Percentiles rank a stretch among this genome's conserved stretches.
Evolutionary conservation across 257 asterid species (phyloP).

Genomic region (Cruciata laevipes): DNA sequence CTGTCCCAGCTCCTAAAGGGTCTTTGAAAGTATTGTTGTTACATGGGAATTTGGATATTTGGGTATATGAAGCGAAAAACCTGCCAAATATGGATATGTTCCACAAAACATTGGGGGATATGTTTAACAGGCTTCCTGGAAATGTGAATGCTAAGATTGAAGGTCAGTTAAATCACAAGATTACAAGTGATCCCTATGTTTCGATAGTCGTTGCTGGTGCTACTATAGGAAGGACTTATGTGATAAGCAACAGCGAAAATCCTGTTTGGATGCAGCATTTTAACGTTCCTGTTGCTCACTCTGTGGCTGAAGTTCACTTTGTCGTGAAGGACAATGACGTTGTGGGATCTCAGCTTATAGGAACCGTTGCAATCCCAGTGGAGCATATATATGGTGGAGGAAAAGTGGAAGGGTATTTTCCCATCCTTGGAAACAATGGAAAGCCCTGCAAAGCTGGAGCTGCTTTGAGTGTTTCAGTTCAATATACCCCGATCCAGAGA

Average conservation of each 20-base stretch:
- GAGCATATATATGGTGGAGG: constrained; percentile 74
- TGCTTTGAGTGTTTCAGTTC: constrained; percentile 61
- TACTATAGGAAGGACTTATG: constrained; percentile 77
- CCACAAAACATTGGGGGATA: constrained; percentile 81
- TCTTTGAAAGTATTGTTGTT: constrained; percentile 66
- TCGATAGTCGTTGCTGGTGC: constrained; percentile 58
- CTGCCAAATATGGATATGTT: constrained; percentile 99
- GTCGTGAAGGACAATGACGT: constrained; percentile 86
- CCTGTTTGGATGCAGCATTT: constrained; percentile 94
- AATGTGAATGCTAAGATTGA: constrained; percentile 68
- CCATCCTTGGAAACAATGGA: constrained; percentile 65
- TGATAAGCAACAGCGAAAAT: constrained; percentile 68
- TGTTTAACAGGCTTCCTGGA: constrained; percentile 73
- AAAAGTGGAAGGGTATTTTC: constrained; percentile 60
- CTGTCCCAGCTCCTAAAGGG: constrained; percentile 39
- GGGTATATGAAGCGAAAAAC: constrained; percentile 81
- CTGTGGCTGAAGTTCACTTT: constrained; percentile 70
- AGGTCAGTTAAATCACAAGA: constrained; percentile 65
- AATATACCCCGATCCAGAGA: constrained; percentile 64
- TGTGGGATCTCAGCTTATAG: constrained; percentile 91
- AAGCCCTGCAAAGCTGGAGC: constrained; percentile 87
- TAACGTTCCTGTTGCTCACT: constrained; percentile 80
- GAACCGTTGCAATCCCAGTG: constrained; percentile 72
- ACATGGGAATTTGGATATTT: constrained; percentile 86
- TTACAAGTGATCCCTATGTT: constrained; percentile 95